Evolutionary conservation across 768 basidiomycete genomes (phyloP).

Genomic region (Galerina marginata): DNA sequence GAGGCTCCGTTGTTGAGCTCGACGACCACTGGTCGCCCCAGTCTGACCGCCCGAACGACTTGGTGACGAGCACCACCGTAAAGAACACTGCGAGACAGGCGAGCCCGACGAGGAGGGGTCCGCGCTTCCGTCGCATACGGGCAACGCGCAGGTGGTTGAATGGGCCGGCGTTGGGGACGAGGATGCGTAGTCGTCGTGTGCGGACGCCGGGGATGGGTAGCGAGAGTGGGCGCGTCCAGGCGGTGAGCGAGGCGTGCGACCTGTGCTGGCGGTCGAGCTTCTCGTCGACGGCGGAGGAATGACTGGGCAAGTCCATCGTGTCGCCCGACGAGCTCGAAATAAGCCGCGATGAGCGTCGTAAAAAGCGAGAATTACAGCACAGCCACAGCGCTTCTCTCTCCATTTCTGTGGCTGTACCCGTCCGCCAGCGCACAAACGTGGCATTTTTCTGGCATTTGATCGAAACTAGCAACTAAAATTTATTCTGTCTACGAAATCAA

Average conservation of each 20-base stretch:
- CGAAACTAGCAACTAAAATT: background rate
- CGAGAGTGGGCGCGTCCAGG: conserved; percentile 61
- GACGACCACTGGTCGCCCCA: conserved; percentile 47
- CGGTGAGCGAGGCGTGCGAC: conserved; percentile 28
- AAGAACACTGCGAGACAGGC: conserved; percentile 57
- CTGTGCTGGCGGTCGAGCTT: conserved; percentile 42
- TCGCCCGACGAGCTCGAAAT: background rate
- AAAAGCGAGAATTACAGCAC: conserved; percentile 6
- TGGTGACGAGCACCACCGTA: conserved; percentile 50
- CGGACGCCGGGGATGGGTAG: conserved; percentile 63
- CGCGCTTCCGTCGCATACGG: conserved; percentile 58
- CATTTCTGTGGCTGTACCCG: conserved; percentile 11
- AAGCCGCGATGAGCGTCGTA: background rate
- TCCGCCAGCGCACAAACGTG: background rate
- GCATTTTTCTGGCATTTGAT: background rate
- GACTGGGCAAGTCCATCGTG: conserved; percentile 44
- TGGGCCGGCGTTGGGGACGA: conserved; percentile 57
- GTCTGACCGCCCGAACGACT: conserved; percentile 45
- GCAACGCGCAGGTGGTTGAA: conserved; percentile 49
- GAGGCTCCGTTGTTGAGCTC: conserved; percentile 44
- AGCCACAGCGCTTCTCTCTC: conserved; percentile 8
- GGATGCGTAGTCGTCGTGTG: conserved; percentile 62
- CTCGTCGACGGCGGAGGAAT: conserved; percentile 48
- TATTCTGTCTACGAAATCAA: background rate
- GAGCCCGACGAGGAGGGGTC: conserved; percentile 56